A percentile compares a stretch with the other conserved stretches of the same genome.
These are phyloP conservation scores for Beauveria brongniartii DNA, from an alignment of 2,329 filamentous ascomycete genomes.

Conservation along the genomic window DNA sequence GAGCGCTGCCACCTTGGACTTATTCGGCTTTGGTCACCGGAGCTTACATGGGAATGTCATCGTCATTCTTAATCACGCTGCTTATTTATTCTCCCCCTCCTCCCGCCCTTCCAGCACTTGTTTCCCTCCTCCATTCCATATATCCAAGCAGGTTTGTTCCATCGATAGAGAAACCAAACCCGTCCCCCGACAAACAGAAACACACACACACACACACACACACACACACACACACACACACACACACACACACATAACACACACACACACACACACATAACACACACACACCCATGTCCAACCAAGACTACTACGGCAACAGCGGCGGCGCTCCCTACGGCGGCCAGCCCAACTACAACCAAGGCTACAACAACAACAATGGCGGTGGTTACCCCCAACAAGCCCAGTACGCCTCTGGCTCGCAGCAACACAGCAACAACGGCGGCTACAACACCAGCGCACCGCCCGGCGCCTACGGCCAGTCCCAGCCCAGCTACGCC, in stretches of 20 bases:
- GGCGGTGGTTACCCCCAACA: conserved; percentile 15
- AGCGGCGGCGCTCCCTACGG: conserved; percentile 16
- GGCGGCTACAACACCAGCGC: neutral
- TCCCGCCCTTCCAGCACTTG: neutral
- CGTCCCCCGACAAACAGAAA: neutral
- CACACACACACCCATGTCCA: conserved; percentile 23
- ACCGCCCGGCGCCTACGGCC: neutral
- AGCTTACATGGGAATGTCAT: neutral
- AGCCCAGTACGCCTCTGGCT: conserved; percentile 5
- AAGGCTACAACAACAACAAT: conserved; percentile 8
- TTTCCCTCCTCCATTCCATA: neutral
- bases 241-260: neutral
- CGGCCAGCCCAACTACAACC: conserved; percentile 5
- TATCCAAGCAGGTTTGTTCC: neutral
- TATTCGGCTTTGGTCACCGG: neutral
- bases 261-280: neutral
- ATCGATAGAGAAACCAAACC: too few relatives aligned
- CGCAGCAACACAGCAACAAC: neutral
- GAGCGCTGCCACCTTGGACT: neutral
- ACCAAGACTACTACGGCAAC: conserved; percentile 30
- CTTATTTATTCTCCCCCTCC: neutral
- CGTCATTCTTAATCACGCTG: neutral
- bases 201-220: neutral
- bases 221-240: neutral
- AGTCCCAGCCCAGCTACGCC: conserved; percentile 8